Conservation (phyloP, 139 green algal species). For the Chlamydomonas sp. region DNA sequence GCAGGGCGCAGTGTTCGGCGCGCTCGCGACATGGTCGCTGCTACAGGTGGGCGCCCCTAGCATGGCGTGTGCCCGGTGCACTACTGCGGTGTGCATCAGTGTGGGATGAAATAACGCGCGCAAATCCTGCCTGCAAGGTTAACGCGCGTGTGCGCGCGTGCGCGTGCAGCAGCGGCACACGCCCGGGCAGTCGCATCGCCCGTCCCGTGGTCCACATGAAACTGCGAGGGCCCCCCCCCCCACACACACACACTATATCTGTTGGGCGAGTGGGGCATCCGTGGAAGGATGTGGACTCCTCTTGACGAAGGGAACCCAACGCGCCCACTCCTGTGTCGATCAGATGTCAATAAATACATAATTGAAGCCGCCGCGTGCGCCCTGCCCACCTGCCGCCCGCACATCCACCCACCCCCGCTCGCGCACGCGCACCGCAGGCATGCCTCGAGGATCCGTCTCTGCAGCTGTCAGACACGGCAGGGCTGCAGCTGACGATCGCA, state of each 20-base stretch:
- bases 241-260: background rate
- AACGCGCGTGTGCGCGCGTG: too few species aligned
- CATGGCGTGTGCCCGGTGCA: background rate
- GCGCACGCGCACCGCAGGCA: conserved; percentile 34
- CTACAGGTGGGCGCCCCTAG: conserved; percentile 24
- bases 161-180: background rate
- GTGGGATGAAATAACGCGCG: background rate
- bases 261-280: too few species aligned
- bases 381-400: background rate
- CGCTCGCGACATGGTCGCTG: conserved; percentile 43
- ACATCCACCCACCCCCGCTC: too few species aligned
- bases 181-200: background rate
- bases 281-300: background rate
- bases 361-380: background rate
- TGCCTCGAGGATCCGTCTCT: conserved; percentile 43
- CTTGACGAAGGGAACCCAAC: background rate
- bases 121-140: background rate
- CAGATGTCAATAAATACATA: background rate
- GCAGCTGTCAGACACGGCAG: conserved; percentile 53
- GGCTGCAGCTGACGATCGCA: conserved; percentile 68
- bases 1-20: conserved; percentile 45
- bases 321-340: background rate
- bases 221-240: background rate
- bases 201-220: background rate
- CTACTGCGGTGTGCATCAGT: background rate